Evolutionary conservation across 2,329 filamentous ascomycete species (phyloP).

Genomic region (Fusarium nelsonii): DNA sequence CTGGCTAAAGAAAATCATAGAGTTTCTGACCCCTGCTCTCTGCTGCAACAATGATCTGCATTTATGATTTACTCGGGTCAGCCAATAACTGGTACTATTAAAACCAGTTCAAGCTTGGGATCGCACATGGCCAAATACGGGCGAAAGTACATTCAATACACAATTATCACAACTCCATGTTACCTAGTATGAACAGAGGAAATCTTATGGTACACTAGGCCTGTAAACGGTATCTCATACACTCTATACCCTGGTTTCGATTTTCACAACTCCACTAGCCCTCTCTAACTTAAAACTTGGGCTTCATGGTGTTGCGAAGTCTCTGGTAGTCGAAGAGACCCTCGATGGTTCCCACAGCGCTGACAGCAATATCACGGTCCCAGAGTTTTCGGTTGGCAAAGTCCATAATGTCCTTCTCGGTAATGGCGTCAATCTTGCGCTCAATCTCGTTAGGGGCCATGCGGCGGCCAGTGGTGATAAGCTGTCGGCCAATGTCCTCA

Average conservation of each 20-base stretch:
- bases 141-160: slow-evolving; percentile 29
- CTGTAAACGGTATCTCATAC: slow-evolving; percentile 67
- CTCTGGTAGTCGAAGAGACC: slow-evolving; percentile 83
- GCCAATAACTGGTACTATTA: not conserved
- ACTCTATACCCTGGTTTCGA: slow-evolving; percentile 64
- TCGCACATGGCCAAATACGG: not conserved
- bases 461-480: slow-evolving; percentile 95
- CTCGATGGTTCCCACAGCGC: slow-evolving; percentile 93
- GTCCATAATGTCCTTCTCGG: slow-evolving; percentile 96
- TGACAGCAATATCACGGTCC: slow-evolving; percentile 96
- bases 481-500: slow-evolving; percentile 98
- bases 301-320: slow-evolving; percentile 87
- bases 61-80: not conserved
- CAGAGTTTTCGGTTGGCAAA: slow-evolving; percentile 96
- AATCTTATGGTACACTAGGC: slow-evolving; percentile 68
- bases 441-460: slow-evolving; percentile 95
- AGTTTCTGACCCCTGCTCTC: not conserved
- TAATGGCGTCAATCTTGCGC: slow-evolving; percentile 87
- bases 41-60: not conserved
- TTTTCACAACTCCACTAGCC: slow-evolving; percentile 51
- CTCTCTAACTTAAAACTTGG: slow-evolving; percentile 70
- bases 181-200: slow-evolving; percentile 56
- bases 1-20: not conserved
- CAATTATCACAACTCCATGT: slow-evolving; percentile 50
- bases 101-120: not conserved